Percentiles rank a stretch among this genome's conserved stretches.
These are phyloP conservation scores for Penicillium occitanis DNA, from an alignment of 2,329 filamentous ascomycete species.

Conservation along the genomic window DNA sequence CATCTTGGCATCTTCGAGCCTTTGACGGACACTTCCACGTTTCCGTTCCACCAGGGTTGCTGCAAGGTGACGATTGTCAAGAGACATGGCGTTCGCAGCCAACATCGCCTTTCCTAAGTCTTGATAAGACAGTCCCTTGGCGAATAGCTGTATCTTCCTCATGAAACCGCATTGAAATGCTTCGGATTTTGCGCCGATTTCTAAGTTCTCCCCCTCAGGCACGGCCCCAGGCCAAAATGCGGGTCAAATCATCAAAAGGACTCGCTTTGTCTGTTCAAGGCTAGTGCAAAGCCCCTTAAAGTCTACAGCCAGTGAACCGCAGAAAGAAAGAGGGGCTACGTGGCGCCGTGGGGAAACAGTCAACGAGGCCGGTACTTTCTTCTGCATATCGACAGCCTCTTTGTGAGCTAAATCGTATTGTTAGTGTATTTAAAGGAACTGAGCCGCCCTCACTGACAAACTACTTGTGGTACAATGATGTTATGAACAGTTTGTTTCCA, in stretches of 20 bases:
- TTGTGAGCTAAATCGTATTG: neutral
- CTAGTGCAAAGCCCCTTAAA: neutral
- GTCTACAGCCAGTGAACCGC: neutral
- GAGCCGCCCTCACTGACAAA: neutral
- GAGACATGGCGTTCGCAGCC: neutral
- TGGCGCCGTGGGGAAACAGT: conserved; percentile 9
- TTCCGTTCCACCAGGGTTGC: too few relatives aligned
- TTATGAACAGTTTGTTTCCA: neutral
- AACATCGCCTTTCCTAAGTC: neutral
- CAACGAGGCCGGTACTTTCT: conserved; percentile 2
- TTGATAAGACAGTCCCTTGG: neutral
- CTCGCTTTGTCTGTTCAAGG: neutral
- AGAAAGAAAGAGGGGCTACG: conserved; percentile 6
- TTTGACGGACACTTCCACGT: neutral
- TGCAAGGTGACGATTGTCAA: neutral
- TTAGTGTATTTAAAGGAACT: neutral
- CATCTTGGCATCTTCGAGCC: conserved; percentile 1
- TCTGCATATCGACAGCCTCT: neutral
- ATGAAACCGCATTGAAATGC: too few relatives aligned
- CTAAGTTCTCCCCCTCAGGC: neutral
- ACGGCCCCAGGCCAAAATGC: neutral
- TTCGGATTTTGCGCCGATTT: neutral
- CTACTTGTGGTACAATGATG: neutral
- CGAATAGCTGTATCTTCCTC: neutral
- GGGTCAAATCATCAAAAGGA: neutral